phyloP scores from a whole-genome alignment of 352 stramenopile genomes.

The Globisporangium polare region DNA sequence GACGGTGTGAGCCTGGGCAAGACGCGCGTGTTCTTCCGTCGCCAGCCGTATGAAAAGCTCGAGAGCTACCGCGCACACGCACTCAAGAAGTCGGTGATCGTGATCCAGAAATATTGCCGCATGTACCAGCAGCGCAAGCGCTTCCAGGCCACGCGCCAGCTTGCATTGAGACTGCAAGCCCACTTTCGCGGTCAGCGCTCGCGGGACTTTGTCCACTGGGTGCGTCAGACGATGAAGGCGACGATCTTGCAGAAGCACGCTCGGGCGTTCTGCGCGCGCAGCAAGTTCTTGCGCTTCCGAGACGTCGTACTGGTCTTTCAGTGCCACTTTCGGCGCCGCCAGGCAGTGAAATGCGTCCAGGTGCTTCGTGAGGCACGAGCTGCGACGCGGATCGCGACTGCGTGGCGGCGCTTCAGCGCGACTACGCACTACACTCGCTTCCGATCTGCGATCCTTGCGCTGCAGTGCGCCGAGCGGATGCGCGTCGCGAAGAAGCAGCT shows the following conservation, averaged over 20 bases:
- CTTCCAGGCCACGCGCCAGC: conserved; percentile 29
- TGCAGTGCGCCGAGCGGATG: conserved; percentile 56
- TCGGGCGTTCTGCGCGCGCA: conserved; percentile 34
- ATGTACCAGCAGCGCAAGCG: conserved; percentile 38
- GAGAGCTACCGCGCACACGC: conserved; percentile 58
- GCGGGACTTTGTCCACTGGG: conserved; percentile 28
- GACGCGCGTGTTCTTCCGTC: conserved; percentile 94
- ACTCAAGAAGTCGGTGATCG: conserved; percentile 27
- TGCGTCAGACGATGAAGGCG: conserved; percentile 32
- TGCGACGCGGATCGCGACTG: conserved; percentile 31
- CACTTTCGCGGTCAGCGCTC: conserved; percentile 33
- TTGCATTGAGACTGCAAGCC: conserved; percentile 45
- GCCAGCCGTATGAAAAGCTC: conserved; percentile 91
- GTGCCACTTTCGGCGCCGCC: conserved; percentile 40
- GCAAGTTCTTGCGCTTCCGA: conserved; percentile 35
- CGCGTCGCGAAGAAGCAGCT: conserved; percentile 38
- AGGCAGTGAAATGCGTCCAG: conserved; percentile 31
- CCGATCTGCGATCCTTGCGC: conserved; percentile 26
- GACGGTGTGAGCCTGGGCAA: conserved; percentile 78
- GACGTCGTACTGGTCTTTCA: conserved; percentile 43
- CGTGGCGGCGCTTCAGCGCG: conserved; percentile 31
- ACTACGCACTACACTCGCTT: conserved; percentile 31
- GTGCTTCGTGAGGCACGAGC: conserved; percentile 37
- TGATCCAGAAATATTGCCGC: conserved; percentile 50
- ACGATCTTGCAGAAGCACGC: conserved; percentile 43